A percentile compares a stretch with the other conserved stretches of the same genome.
phyloP scores from a whole-genome alignment of 2,329 filamentous ascomycete species.

The Fonsecaea nubica region DNA sequence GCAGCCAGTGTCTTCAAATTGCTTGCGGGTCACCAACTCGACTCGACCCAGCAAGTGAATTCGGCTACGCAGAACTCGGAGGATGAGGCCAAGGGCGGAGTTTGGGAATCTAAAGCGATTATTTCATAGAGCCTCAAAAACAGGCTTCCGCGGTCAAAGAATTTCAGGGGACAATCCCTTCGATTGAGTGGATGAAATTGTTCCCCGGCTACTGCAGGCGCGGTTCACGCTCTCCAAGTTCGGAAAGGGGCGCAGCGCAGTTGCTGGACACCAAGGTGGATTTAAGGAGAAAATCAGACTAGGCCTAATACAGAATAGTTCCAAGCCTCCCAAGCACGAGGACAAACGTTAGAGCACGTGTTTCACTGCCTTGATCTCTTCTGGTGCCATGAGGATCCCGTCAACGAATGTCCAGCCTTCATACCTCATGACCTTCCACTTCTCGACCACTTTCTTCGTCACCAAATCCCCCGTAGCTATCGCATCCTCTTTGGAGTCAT shows the following conservation, averaged over 20 bases:
- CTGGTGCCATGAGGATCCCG: conserved; percentile 50
- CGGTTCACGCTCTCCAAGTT: background rate
- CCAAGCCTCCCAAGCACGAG: background rate
- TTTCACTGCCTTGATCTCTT: conserved; percentile 7
- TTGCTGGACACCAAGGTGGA: conserved; percentile 6
- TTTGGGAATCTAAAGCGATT: background rate
- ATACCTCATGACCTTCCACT: conserved; percentile 71
- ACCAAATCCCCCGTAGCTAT: conserved; percentile 87
- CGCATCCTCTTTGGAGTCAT: conserved; percentile 93
- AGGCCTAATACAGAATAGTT: background rate
- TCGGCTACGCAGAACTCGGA: background rate
- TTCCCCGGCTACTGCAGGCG: conserved; percentile 3
- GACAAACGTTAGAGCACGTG: conserved; percentile 15
- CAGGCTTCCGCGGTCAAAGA: background rate
- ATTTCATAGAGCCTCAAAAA: background rate
- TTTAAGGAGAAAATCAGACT: background rate
- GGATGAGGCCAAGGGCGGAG: background rate
- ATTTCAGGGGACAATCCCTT: conserved; percentile 5
- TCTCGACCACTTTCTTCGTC: conserved; percentile 69
- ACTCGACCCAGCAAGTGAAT: conserved; percentile 2
- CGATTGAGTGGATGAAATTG: background rate
- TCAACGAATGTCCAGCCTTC: conserved; percentile 70
- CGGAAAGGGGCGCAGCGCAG: background rate
- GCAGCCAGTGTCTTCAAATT: background rate
- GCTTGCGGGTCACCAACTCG: conserved; percentile 1